Percentiles rank a stretch among this genome's conserved stretches.
Conservation (phyloP, 208 protist genomes). For the Trichomonas tenax region DNA sequence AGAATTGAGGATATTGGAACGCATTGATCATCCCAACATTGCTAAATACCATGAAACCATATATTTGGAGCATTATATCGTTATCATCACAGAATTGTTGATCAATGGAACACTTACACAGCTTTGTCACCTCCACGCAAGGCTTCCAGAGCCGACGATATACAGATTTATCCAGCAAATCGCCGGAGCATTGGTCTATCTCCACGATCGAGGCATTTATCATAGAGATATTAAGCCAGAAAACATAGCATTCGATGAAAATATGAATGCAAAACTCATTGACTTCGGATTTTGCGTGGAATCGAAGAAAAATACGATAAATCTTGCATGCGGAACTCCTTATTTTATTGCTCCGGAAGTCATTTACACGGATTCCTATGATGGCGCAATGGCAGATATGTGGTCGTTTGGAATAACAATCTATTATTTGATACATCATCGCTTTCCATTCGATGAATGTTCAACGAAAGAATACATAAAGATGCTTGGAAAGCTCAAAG, state of each 20-base stretch:
- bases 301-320: background rate
- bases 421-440: background rate
- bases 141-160: background rate
- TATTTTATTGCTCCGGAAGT: background rate
- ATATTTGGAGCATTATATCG: background rate
- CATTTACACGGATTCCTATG: background rate
- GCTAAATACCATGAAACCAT: background rate
- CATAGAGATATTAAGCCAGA: background rate
- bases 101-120: background rate
- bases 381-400: background rate
- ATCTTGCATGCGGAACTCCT: background rate
- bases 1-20: background rate
- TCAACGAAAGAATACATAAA: background rate
- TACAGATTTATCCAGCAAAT: background rate
- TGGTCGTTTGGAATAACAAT: background rate
- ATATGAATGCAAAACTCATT: background rate
- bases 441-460: background rate
- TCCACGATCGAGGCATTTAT: background rate
- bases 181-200: conserved; percentile 32
- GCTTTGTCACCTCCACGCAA: too few species aligned
- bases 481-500: background rate
- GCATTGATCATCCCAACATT: background rate
- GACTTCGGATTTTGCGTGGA: background rate
- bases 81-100: background rate
- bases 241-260: background rate